Percentiles rank a stretch among this genome's conserved stretches.
phyloP scores from a whole-genome alignment of 257 asterid species.

The Capsicum pubescens region DNA sequence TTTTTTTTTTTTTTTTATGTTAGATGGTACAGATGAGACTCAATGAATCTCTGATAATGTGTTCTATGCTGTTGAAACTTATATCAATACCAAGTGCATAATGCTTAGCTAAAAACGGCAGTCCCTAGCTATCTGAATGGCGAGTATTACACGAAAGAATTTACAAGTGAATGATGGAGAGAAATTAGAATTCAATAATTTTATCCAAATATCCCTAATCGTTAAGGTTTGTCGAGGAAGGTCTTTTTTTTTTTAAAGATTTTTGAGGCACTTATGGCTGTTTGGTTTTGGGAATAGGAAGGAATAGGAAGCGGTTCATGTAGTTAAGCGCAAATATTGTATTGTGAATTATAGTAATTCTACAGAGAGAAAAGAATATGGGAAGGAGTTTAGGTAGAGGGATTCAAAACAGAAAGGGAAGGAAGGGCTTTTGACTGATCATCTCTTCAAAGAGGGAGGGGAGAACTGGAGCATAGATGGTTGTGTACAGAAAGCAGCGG shows the following conservation, averaged over 20 bases:
- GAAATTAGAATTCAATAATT: neutral
- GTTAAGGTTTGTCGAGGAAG: constrained; percentile 3
- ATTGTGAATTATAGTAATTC: neutral
- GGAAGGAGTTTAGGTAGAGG: constrained; percentile 7
- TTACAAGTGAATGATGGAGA: neutral
- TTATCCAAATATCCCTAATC: neutral
- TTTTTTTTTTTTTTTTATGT: neutral
- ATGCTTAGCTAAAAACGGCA: neutral
- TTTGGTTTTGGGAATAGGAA: neutral
- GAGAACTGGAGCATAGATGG: neutral
- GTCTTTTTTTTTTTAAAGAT: neutral
- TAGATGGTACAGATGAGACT: neutral
- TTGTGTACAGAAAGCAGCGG: neutral
- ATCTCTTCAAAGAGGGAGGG: neutral
- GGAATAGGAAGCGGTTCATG: neutral
- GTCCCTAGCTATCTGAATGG: neutral
- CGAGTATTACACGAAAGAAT: neutral
- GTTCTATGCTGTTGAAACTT: neutral
- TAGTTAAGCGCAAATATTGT: neutral
- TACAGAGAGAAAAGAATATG: neutral
- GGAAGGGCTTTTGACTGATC: neutral
- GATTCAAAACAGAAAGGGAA: neutral
- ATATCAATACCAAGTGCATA: neutral
- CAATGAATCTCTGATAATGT: neutral
- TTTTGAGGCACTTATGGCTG: constrained; percentile 22